phyloP scores from a whole-genome alignment of 2,329 filamentous ascomycete genomes.

The Colletotrichum nymphaeae region DNA sequence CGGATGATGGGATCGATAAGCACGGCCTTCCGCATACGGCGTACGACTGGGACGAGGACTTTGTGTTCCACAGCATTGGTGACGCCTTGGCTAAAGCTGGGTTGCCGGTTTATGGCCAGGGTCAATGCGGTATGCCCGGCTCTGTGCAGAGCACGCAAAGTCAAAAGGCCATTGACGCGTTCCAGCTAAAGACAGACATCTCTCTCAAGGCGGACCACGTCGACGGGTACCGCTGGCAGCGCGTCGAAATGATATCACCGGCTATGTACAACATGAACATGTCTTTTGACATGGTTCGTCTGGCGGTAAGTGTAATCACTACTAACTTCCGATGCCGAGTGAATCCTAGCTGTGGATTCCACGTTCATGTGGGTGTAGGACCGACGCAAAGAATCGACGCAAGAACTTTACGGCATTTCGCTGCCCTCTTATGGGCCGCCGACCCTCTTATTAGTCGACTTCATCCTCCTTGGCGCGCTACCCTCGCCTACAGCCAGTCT shows the following conservation, averaged over 20 bases:
- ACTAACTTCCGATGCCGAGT: constrained; percentile 44
- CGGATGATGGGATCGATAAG: not conserved
- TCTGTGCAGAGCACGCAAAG: constrained; percentile 27
- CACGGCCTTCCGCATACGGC: not conserved
- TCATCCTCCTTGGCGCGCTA: constrained; percentile 46
- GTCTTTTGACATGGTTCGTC: constrained; percentile 43
- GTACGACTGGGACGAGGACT: not conserved
- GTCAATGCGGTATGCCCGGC: not conserved
- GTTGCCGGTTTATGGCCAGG: constrained; percentile 9
- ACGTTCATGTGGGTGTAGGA: constrained; percentile 52
- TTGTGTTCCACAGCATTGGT: not conserved
- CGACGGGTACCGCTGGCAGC: constrained; percentile 38
- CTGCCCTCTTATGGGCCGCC: constrained; percentile 48
- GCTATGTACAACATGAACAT: constrained; percentile 45
- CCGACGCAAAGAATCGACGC: constrained; percentile 41
- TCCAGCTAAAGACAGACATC: constrained; percentile 7
- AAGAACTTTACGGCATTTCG: constrained; percentile 43
- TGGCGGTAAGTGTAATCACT: constrained; percentile 47
- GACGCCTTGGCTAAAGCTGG: constrained; percentile 20
- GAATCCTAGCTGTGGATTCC: constrained; percentile 48
- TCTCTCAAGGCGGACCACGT: constrained; percentile 19
- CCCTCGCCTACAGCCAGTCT: constrained; percentile 22
- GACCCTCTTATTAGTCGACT: constrained; percentile 50
- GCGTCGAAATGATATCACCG: constrained; percentile 48
- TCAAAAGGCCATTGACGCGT: constrained; percentile 2